Evolutionary conservation across 768 basidiomycete genomes (phyloP).

Genomic region (Dendrothele bispora): DNA sequence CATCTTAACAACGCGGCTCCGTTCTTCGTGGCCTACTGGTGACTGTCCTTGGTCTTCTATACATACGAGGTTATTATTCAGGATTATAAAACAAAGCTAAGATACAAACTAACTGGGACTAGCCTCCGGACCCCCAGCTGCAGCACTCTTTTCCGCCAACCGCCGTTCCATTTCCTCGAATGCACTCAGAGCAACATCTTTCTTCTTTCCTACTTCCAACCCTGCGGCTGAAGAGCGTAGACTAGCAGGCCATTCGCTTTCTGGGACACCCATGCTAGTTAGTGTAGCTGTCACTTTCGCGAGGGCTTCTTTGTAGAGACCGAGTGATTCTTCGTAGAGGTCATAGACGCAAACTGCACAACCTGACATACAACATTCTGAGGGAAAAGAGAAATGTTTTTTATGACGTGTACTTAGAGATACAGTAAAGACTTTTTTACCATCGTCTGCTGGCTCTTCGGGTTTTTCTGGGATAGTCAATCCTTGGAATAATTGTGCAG

Average conservation of each 20-base stretch:
- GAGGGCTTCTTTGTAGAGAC: constrained; percentile 59
- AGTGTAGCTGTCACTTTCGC: constrained; percentile 51
- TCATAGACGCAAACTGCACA: constrained; percentile 93
- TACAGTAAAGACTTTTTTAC: constrained; percentile 28
- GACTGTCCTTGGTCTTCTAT: background rate
- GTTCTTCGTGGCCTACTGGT: background rate
- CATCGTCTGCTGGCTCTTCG: constrained; percentile 62
- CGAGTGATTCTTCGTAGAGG: constrained; percentile 74
- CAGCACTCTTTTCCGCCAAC: constrained; percentile 43
- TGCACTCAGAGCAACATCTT: constrained; percentile 50
- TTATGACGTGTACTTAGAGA: background rate
- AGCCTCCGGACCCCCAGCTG: background rate
- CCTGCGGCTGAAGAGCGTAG: constrained; percentile 33
- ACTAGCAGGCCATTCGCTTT: constrained; percentile 63
- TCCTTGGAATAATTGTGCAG: constrained; percentile 46
- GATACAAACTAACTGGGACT: background rate
- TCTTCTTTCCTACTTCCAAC: constrained; percentile 14
- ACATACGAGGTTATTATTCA: background rate
- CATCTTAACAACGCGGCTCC: no score
- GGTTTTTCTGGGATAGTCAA: constrained; percentile 63
- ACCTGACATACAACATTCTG: constrained; percentile 95
- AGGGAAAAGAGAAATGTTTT: background rate
- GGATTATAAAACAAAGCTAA: constrained; percentile 2
- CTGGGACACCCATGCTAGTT: constrained; percentile 44
- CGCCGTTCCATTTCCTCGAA: constrained; percentile 73